phyloP scores from a whole-genome alignment of 2,329 filamentous ascomycete species.

The Penicillium expansum region DNA sequence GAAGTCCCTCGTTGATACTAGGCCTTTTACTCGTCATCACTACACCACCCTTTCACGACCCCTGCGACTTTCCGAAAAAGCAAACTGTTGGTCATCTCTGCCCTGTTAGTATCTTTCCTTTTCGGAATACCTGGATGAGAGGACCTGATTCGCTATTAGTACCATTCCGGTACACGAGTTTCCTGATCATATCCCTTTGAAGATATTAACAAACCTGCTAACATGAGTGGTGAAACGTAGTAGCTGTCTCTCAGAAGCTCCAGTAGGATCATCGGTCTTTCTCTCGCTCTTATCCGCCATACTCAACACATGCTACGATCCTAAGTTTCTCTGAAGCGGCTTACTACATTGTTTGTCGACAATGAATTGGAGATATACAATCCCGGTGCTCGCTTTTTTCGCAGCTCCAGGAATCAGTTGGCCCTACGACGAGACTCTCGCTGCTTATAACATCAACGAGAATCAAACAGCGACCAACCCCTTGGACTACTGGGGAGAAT shows the following conservation, averaged over 20 bases:
- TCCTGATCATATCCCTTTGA: background rate
- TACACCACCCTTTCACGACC: background rate
- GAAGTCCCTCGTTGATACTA: conserved; percentile 1
- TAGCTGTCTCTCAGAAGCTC: background rate
- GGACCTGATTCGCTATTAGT: background rate
- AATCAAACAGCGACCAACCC: conserved; percentile 57
- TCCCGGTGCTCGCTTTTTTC: conserved; percentile 30
- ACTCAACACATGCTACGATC: conserved; percentile 23
- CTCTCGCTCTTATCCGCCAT: background rate
- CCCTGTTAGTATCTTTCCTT: background rate
- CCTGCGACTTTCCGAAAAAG: background rate
- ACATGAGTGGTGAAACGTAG: background rate
- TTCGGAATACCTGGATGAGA: background rate
- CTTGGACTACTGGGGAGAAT: conserved; percentile 57
- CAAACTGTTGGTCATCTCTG: background rate
- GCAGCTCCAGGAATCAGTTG: conserved; percentile 29
- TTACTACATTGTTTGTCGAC: conserved; percentile 13
- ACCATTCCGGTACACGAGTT: background rate
- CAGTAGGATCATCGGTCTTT: background rate
- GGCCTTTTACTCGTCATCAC: background rate
- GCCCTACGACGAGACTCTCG: conserved; percentile 51
- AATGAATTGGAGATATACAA: conserved; percentile 34
- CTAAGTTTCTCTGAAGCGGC: conserved; percentile 10
- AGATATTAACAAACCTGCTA: background rate
- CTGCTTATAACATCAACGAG: conserved; percentile 60